Evolutionary conservation across 1,284 basidiomycete genomes (phyloP).

Genomic region (Inonotus hispidus): DNA sequence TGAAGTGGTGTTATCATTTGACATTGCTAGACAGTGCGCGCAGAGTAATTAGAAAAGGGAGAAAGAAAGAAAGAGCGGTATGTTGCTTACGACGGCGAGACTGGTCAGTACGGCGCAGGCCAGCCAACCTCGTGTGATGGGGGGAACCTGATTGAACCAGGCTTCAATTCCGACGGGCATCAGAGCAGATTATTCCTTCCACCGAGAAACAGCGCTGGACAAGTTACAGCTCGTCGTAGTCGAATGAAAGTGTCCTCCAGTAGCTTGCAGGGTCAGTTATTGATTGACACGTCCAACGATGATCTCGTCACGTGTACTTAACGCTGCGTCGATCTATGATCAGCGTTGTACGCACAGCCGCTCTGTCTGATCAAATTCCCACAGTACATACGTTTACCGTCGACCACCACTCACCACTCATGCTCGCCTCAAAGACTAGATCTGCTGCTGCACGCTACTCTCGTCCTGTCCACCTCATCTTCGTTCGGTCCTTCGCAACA

Average conservation of each 20-base stretch:
- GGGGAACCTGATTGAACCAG: conserved; percentile 85
- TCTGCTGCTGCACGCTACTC: conserved; percentile 5
- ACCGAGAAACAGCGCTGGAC: neutral
- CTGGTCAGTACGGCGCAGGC: conserved; percentile 73
- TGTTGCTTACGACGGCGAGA: conserved; percentile 69
- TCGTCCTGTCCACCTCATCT: conserved; percentile 1
- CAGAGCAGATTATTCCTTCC: neutral
- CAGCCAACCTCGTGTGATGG: conserved; percentile 83
- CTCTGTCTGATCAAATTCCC: neutral
- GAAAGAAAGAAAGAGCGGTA: neutral
- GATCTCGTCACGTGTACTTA: neutral
- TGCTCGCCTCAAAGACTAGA: neutral
- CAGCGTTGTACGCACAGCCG: neutral
- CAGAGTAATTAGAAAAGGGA: neutral
- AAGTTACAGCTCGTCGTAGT: neutral
- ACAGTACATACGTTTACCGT: neutral
- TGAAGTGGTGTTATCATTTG: conserved; percentile 85
- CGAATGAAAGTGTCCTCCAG: neutral
- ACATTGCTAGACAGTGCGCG: conserved; percentile 64
- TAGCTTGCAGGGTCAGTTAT: neutral
- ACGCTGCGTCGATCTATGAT: neutral
- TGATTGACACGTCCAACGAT: neutral
- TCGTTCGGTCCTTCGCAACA: conserved; percentile 17
- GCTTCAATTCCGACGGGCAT: conserved; percentile 80
- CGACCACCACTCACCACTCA: neutral